A percentile compares a stretch with the other conserved stretches of the same genome.
These are phyloP conservation scores for Pythium myriotylum DNA, from an alignment of 352 stramenopile species.

Conservation along the genomic window DNA sequence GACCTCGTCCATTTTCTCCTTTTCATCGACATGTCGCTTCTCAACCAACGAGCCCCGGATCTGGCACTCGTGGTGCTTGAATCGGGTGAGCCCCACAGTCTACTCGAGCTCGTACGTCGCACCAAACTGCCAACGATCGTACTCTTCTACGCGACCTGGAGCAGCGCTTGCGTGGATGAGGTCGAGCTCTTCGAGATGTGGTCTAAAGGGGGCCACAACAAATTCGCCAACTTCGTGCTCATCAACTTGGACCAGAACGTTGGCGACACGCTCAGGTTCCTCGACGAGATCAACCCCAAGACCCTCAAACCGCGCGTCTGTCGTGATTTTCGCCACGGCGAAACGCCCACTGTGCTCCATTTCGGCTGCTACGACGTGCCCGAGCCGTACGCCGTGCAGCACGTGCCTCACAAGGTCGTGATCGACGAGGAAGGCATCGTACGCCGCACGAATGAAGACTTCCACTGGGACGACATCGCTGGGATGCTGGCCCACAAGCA, in stretches of 20 bases:
- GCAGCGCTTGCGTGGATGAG: slow-evolving; percentile 49
- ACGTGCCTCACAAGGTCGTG: slow-evolving; percentile 53
- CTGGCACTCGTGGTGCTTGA: slow-evolving; percentile 56
- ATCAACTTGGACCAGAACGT: slow-evolving; percentile 70
- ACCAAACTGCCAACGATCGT: slow-evolving; percentile 44
- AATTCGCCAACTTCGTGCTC: slow-evolving; percentile 61
- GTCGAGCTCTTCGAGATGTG: slow-evolving; percentile 60
- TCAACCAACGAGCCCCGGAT: slow-evolving; percentile 55
- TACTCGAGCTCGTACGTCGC: slow-evolving; percentile 38
- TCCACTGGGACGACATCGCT: slow-evolving; percentile 65
- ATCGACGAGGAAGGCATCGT: slow-evolving; percentile 51
- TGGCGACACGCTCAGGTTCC: slow-evolving; percentile 44
- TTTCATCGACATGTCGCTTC: slow-evolving; percentile 39
- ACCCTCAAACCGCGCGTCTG: slow-evolving; percentile 51
- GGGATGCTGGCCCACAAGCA: slow-evolving; percentile 43
- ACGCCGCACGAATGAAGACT: slow-evolving; percentile 56
- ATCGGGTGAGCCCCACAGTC: slow-evolving; percentile 38
- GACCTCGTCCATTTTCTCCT: too few relatives aligned
- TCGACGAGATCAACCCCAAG: slow-evolving; percentile 41
- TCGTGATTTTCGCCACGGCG: slow-evolving; percentile 45
- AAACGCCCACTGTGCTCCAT: slow-evolving; percentile 53
- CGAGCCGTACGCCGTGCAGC: slow-evolving; percentile 53
- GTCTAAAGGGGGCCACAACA: slow-evolving; percentile 52
- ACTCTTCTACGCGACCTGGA: slow-evolving; percentile 73
- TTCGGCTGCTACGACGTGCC: slow-evolving; percentile 54